These are phyloP conservation scores for Ogataea pini DNA, from an alignment of 805 yeast genomes.

Conservation along the genomic window DNA sequence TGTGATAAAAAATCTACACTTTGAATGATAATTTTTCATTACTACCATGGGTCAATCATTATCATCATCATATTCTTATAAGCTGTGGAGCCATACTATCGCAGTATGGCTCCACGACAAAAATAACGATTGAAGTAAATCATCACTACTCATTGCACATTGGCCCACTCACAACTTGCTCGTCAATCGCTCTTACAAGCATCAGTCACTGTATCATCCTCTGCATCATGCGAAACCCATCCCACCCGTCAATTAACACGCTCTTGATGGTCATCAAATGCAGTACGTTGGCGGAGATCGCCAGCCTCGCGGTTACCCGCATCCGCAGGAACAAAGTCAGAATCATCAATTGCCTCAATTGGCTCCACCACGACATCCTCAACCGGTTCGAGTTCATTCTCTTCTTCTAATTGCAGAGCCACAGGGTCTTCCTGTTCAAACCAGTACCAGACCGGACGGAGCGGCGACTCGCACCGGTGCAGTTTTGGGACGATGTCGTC, in stretches of 20 bases:
- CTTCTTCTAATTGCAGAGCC: neutral
- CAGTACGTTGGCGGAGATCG: neutral
- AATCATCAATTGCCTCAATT: neutral
- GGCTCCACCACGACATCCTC: neutral
- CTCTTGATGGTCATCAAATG: neutral
- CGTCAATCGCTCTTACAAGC: too few species aligned
- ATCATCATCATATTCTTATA: too few species aligned
- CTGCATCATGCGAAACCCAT: neutral
- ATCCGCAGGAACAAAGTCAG: neutral
- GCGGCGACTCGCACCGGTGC: conserved; percentile 33
- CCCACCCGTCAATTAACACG: neutral
- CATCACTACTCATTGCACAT: too few species aligned
- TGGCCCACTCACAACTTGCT: too few species aligned
- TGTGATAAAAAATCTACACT: too few species aligned
- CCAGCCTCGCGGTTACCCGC: neutral
- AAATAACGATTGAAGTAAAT: too few species aligned
- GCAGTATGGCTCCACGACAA: too few species aligned
- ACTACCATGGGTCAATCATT: too few species aligned
- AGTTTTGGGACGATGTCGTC: conserved; percentile 45
- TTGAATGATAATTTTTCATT: too few species aligned
- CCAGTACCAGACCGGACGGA: conserved; percentile 46
- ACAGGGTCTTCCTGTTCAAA: conserved; percentile 2
- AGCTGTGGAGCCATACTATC: too few species aligned
- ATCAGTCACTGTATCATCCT: neutral
- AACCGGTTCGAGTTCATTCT: too few species aligned